Evolutionary conservation across 371 early-diverging fungal species (phyloP), one percentile per base, ranked within the genome.

Genomic region (Apophysomyces elegans): DNA sequence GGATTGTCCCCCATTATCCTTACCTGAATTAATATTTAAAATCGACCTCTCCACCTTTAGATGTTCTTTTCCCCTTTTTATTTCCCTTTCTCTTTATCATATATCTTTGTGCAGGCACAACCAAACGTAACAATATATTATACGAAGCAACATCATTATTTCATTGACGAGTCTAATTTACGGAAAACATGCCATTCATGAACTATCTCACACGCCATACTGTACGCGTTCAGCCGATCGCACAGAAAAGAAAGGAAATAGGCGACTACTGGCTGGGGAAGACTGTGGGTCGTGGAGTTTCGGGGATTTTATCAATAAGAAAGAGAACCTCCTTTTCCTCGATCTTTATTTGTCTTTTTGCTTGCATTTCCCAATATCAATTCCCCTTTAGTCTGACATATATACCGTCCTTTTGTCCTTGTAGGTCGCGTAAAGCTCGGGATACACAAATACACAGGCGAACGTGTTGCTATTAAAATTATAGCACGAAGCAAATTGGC

Each of bases 401-500:
- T 56, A 9, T 16, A 43, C 5, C 11, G 32, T 59, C 54, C 45
- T 26, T 26, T 26, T 26, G 32, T 26, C 3, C 32, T 26, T 68
- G 37, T 64, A 93, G 93, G 93, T 9, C 86, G 90, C 59, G 93
- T 93, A 58, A 91, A 91, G 68, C 84, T 92, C 35, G 94, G 88
- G 7, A 84, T 84, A 16, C 92, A 94, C 67, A 80, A 86, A 56
- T 85, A 84, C 54, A 91, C 90, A 21, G 81, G 81, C 54, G 87
- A 91, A 62, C 86, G 86, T 63, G 95, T 95, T 5, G 97, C 95
- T 26, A 88, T 96, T 76, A 96, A 95, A 76, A 93, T 95, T 73
- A 95, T 96, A 47, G 80, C 89, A 66, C 74, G 89, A 76, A 83
- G 83, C 68, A 76, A 84, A 50, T 59, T 88, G 14, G 81, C 72